These are phyloP conservation scores for Physaria fendleri DNA, from an alignment of 345 rosid species.

Conservation along the genomic window DNA sequence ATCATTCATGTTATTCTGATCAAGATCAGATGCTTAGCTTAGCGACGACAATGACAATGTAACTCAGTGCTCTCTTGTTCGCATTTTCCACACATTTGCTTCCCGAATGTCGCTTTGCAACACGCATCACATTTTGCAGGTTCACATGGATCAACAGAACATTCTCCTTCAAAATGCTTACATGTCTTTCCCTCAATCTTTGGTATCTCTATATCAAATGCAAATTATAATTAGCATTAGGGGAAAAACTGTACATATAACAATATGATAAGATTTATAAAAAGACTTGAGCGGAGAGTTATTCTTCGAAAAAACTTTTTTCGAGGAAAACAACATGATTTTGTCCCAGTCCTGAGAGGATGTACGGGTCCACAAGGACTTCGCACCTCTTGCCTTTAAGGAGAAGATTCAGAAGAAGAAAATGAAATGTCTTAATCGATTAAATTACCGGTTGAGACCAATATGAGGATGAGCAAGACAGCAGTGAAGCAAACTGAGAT, in stretches of 20 bases:
- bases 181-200: neutral
- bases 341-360: too few species aligned
- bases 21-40: neutral
- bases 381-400: too few species aligned
- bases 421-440: too few species aligned
- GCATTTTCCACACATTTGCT: neutral
- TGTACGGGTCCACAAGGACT: too few species aligned
- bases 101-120: neutral
- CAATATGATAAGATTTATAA: neutral
- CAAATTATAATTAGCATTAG: too few species aligned
- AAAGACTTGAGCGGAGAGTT: neutral
- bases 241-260: neutral
- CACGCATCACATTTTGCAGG: neutral
- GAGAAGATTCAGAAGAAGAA: too few species aligned
- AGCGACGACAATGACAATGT: neutral
- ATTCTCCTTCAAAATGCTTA: neutral
- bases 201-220: neutral
- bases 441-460: neutral
- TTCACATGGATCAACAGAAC: neutral
- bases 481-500: neutral
- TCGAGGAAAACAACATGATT: too few species aligned
- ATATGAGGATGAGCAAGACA: neutral
- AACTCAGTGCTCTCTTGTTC: neutral
- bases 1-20: neutral
- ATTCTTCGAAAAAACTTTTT: too few species aligned